Base-by-base conservation (phyloP, 2,329 filamentous ascomycete species). In the Mariannaea elegans region DNA sequence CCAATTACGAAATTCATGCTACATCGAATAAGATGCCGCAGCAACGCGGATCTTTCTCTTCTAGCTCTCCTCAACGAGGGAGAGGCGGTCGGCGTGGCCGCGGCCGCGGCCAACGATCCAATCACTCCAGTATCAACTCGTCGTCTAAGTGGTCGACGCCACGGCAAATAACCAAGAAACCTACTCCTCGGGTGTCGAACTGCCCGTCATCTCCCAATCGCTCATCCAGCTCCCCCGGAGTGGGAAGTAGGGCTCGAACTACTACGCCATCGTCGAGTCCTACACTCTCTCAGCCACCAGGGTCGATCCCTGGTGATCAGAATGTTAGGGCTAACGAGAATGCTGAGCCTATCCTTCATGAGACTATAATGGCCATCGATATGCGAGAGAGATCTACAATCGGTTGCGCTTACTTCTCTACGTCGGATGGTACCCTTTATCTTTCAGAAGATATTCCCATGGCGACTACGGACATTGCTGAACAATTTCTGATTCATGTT, bases 331-430 rank as follows among this genome's bases (percentile, higher is more conserved):
- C 8, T 16, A 44, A 55, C 48, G 65, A 27, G 13, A 63, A 45
- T 23, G 63, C 59, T 16, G 50, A 62, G 21, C 38, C 50, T 7
- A 53, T 65, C 19, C 54, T 61, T 13, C 65, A 70, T 56, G 91
- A 95, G 71, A 77, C 93, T 23, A 84, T 97, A 58, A 92, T 97
- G 87, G 91, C 92, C 1, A 80, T 97, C 21, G 88, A 96, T 59
- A 82, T 94, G 73, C 87, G 84, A 62, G 84, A 88, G n/a, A 84
- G 86, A 27, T 87, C 85, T 1, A 88, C 84, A 0, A 82, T 97
- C 16, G 94, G 94, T 1, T 97, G 93, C 73, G 90, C 92, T 44
- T 97, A 94, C 72, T 97, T 94, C 72, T 80, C 89, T 45, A 87
- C 89, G 6, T 78, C 83, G 23, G 87, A 93, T 36, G 88, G 91